These are phyloP conservation scores for Medicago lupulina DNA, from an alignment of 306 rosid species.

Conservation along the genomic window DNA sequence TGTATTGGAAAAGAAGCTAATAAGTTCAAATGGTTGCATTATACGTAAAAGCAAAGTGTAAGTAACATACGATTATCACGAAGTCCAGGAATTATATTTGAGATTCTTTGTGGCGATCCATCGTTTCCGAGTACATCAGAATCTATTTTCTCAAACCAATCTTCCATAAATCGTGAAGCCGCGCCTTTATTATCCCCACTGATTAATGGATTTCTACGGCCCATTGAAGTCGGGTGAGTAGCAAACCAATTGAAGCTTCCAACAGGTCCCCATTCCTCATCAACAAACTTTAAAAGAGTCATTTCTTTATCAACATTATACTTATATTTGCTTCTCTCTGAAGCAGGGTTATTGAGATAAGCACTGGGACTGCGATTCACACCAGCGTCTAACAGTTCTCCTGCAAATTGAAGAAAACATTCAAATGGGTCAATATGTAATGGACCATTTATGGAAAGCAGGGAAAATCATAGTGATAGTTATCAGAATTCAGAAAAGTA, in stretches of 20 bases:
- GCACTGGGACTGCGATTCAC: constrained; percentile 93
- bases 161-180: constrained; percentile 96
- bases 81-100: constrained; percentile 53
- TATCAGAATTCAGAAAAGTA: not conserved
- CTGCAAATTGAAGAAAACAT: constrained; percentile 57
- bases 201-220: constrained; percentile 78
- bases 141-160: constrained; percentile 71
- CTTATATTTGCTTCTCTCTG: constrained; percentile 72
- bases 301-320: constrained; percentile 87
- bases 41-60: constrained; percentile 29
- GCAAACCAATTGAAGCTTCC: constrained; percentile 98
- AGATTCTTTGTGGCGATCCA: constrained; percentile 49
- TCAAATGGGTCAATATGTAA: constrained; percentile 11
- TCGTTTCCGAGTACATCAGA: constrained; percentile 40
- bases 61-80: constrained; percentile 51
- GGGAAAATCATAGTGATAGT: not conserved
- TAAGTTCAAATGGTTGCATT: constrained; percentile 28
- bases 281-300: constrained; percentile 88
- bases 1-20: constrained; percentile 17
- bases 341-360: constrained; percentile 83
- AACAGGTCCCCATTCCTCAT: constrained; percentile 82
- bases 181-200: constrained; percentile 98
- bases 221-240: constrained; percentile 98
- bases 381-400: constrained; percentile 85
- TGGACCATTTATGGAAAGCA: constrained; percentile 25